A percentile compares a stretch with the other conserved stretches of the same genome.
Conservation (phyloP, 2,329 filamentous ascomycete species). For the Aspergillus versicolor region DNA sequence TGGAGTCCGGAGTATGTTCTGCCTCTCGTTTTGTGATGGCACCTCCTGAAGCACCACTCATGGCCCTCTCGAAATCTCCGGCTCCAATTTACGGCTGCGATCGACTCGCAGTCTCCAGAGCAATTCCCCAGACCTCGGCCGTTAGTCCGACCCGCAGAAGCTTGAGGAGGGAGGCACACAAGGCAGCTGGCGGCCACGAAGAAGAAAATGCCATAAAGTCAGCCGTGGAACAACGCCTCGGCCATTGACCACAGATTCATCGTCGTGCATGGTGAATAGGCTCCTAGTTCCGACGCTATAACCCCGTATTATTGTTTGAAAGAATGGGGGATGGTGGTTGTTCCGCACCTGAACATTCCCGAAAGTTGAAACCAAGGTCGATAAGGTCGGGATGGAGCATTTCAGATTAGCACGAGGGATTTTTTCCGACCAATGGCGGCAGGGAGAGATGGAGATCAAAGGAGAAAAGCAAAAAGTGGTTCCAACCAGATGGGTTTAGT, state of each 20-base stretch:
- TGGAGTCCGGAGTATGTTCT: not conserved
- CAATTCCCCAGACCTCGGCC: conserved; percentile 10
- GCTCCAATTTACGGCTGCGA: conserved; percentile 3
- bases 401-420: conserved; percentile 22
- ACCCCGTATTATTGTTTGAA: not conserved
- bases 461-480: conserved; percentile 14
- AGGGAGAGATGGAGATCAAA: conserved; percentile 1
- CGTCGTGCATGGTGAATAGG: not conserved
- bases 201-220: not conserved
- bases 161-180: not conserved
- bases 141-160: not conserved
- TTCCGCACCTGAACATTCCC: conserved; percentile 5
- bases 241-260: not conserved
- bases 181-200: not conserved
- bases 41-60: conserved; percentile 1
- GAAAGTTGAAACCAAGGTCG: conserved; percentile 4
- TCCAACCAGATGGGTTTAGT: conserved; percentile 9
- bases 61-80: not conserved
- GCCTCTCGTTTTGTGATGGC: not conserved
- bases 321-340: not conserved
- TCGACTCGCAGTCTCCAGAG: not conserved
- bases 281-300: not conserved
- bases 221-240: not conserved
- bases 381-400: conserved; percentile 10
- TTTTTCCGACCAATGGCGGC: conserved; percentile 20